Evolutionary conservation across 78 protist genomes (phyloP), one percentile per base, ranked within the genome.

Genomic region (Blattamonas nauphoetae): DNA sequence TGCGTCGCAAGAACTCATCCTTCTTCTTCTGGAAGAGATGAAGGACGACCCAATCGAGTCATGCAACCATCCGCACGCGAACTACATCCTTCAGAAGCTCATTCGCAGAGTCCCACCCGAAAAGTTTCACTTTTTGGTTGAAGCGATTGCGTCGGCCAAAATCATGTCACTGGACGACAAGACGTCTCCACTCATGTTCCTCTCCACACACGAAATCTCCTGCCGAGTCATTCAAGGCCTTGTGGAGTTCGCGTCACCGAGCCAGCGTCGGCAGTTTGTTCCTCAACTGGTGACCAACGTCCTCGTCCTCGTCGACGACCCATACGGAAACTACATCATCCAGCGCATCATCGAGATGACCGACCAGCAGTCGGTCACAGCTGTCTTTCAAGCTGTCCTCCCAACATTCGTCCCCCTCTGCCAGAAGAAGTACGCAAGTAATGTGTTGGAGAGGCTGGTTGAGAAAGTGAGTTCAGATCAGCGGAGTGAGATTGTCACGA

Each of bases 181-280:
- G n/a, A n/a, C n/a, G n/a, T n/a, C n/a, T n/a, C n/a, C n/a, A n/a
- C n/a, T n/a, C n/a, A n/a, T n/a, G n/a, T n/a, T 11, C 71, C 71
- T 46, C 11, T 46, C 71, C 71, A 46, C 71, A 6, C 71, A 46
- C 71, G 21, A 11, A 33, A 32, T 79, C 83, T 5, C 44, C 5
- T 79, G 83, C 83, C 83, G 83, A 5, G 83, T 79, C 41, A 5
- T 79, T 11, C 83, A 79, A 11, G 41, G 35, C 41, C 83, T 79
- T 32, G 44, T 79, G 44, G 83, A 79, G 35, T 79, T 32, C 11
- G 83, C 41, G 41, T 6, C 35, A 6, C 21, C 83, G 5, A 6
- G 11, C 41, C 83, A 79, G 83, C 5, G 32, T 32, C 41, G 32
- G 44, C 44, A 5, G 83, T 11, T 79, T 6, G 83, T 79, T 32